These are phyloP conservation scores for Pichia sp. DNA, from an alignment of 1,139 yeast species.

Conservation along the genomic window DNA sequence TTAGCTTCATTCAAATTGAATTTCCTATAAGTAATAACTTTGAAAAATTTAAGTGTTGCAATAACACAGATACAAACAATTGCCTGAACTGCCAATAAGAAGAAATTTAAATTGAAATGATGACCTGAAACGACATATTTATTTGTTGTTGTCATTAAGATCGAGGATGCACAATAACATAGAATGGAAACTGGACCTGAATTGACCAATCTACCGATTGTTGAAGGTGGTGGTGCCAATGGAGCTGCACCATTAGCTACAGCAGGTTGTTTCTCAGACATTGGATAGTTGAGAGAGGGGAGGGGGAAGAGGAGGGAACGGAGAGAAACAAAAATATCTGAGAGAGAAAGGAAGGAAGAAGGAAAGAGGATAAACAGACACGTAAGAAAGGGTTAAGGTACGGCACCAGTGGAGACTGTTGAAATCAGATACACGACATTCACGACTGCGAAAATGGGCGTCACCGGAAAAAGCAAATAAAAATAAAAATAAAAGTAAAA, in stretches of 20 bases:
- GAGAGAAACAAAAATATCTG: too few species aligned
- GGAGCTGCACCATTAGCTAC: slow-evolving; percentile 9
- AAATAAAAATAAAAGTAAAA: too few species aligned
- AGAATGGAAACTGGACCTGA: slow-evolving; percentile 81
- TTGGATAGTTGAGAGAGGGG: slow-evolving; percentile 1
- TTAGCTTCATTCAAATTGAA: slow-evolving; percentile 83
- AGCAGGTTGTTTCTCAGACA: slow-evolving; percentile 21
- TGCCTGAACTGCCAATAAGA: slow-evolving; percentile 75
- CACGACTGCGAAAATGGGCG: too few species aligned
- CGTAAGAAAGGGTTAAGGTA: too few species aligned
- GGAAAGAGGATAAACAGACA: background rate
- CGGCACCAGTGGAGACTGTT: too few species aligned
- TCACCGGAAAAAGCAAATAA: too few species aligned
- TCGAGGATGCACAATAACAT: slow-evolving; percentile 86
- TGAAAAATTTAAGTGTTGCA: slow-evolving; percentile 59
- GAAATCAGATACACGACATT: too few species aligned
- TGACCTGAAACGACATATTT: slow-evolving; percentile 84
- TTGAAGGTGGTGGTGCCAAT: slow-evolving; percentile 14
- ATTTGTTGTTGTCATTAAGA: slow-evolving; percentile 96
- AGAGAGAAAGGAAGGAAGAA: background rate
- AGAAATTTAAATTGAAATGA: slow-evolving; percentile 82
- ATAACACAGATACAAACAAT: slow-evolving; percentile 74
- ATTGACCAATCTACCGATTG: slow-evolving; percentile 44
- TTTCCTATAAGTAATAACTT: slow-evolving; percentile 78
- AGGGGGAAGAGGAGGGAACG: background rate